Evolutionary conservation across 495 filamentous ascomycete species (phyloP).

Genomic region (Pseudomonodictys pantanalensis): DNA sequence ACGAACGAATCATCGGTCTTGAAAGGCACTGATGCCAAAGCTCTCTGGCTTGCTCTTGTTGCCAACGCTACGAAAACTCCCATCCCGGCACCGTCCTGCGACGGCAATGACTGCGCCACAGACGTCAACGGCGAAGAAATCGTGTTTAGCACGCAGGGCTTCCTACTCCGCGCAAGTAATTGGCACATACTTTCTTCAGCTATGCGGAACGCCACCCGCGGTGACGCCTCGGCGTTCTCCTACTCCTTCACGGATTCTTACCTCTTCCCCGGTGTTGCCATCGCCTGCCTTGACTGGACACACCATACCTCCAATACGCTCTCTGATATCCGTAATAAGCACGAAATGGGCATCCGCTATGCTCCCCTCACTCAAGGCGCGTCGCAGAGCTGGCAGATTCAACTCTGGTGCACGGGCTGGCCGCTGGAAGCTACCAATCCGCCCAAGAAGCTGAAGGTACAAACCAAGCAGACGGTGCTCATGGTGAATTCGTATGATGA

Average conservation of each 20-base stretch:
- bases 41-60: constrained; percentile 33
- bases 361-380: constrained; percentile 7
- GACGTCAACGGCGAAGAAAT: constrained; percentile 26
- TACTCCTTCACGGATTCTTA: constrained; percentile 31
- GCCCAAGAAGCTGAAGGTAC: constrained; percentile 11
- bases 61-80: constrained; percentile 35
- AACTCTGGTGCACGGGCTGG: constrained; percentile 9
- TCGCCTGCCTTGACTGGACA: constrained; percentile 43
- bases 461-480: constrained; percentile 3
- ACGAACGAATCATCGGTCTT: constrained; percentile 34
- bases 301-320: constrained; percentile 27
- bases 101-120: constrained; percentile 32
- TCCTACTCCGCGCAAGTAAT: background rate
- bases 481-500: constrained; percentile 8
- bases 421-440: constrained; percentile 5
- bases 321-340: background rate
- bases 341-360: background rate
- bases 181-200: constrained; percentile 34
- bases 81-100: constrained; percentile 40
- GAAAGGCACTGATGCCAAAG: constrained; percentile 34
- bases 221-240: constrained; percentile 38
- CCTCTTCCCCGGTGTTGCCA: constrained; percentile 34
- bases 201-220: constrained; percentile 34
- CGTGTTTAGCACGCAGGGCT: background rate
- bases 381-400: background rate